Base-by-base conservation (phyloP, 805 yeast species). In the Tetrapisispora phaffii region DNA sequence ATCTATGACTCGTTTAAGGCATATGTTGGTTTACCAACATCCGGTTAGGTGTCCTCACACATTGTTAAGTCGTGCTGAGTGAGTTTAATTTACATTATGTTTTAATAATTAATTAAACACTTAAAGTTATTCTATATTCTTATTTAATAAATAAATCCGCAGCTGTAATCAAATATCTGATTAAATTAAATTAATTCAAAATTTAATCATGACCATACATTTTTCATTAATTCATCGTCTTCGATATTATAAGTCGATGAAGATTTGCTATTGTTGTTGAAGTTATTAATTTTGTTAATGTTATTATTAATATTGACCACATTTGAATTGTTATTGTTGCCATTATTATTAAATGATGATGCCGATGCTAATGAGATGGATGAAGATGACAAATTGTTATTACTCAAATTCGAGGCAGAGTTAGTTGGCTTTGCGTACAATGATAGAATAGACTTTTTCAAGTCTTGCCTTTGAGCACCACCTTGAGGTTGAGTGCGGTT, bases 1-100 rank as follows among this genome's bases (percentile, higher is more conserved):
- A 76, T 93, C 50, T 90, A 90, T 70, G 98, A 93, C 67, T 84
- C 96, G 8, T 90, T 90, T 75, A 90, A 90, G 71, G 94, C 88
- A n/a, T 77, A 78, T 56, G 79, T 87, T 47, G 98, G 98, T 7
- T 76, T 90, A 56, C 97, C 97, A 59, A 89, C 97, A 33, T 84
- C 96, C 23, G 97, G 97, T 54, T 74, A 71, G 12, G 9, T 4
- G 24, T 7, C 7, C 6, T 4, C 20, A 19, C 6, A 19, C n/a
- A 19, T 9, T 7, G 3, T 6, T 22, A 33, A 12, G 6, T 15
- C 16, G n/a, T 33, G 35, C 17, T 34, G 5, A 8, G 20, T 19
- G 12, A 3, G 9, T 8, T 8, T 19, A 15, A n/a, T 16, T 13
- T 34, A 20, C 22, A 7, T 34, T 20, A 15, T 12, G 21, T 19